Conservation (phyloP, 495 filamentous ascomycete species). For the Annulohypoxylon bovei region DNA sequence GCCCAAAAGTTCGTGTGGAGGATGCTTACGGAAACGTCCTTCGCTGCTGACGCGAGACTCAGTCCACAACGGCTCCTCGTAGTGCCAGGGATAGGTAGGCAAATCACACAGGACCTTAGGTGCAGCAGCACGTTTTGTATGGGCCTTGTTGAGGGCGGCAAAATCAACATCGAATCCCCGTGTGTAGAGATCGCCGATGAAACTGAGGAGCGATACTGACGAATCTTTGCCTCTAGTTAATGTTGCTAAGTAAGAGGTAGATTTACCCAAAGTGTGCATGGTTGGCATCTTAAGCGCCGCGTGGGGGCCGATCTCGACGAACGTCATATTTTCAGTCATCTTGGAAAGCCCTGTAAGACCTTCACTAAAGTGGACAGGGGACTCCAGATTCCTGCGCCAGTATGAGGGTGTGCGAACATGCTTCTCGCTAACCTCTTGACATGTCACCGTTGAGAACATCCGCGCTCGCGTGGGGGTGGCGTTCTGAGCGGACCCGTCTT, state of each 20-base stretch:
- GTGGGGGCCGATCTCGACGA: slow-evolving; percentile 70
- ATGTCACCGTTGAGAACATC: slow-evolving; percentile 6
- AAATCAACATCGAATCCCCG: background rate
- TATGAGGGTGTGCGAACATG: slow-evolving; percentile 42
- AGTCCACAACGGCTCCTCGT: slow-evolving; percentile 46
- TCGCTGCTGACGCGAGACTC: slow-evolving; percentile 51
- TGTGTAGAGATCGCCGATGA: background rate
- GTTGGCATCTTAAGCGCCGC: slow-evolving; percentile 53
- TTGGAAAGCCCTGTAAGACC: slow-evolving; percentile 48
- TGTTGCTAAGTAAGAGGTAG: background rate
- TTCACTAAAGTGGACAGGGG: slow-evolving; percentile 50
- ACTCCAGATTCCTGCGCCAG: slow-evolving; percentile 55
- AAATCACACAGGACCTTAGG: slow-evolving; percentile 39
- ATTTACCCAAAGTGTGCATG: background rate
- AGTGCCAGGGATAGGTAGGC: slow-evolving; percentile 55
- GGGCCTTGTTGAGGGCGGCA: background rate
- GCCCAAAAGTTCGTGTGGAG: slow-evolving; percentile 53
- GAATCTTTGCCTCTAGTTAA: background rate
- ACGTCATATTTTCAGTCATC: background rate
- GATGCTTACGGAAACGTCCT: slow-evolving; percentile 43
- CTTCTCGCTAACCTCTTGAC: background rate
- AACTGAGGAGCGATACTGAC: background rate
- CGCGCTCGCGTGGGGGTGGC: background rate
- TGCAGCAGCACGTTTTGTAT: background rate
- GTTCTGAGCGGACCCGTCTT: background rate